Evolutionary conservation across 768 basidiomycete species (phyloP).

Genomic region (Kwoniella pini): DNA sequence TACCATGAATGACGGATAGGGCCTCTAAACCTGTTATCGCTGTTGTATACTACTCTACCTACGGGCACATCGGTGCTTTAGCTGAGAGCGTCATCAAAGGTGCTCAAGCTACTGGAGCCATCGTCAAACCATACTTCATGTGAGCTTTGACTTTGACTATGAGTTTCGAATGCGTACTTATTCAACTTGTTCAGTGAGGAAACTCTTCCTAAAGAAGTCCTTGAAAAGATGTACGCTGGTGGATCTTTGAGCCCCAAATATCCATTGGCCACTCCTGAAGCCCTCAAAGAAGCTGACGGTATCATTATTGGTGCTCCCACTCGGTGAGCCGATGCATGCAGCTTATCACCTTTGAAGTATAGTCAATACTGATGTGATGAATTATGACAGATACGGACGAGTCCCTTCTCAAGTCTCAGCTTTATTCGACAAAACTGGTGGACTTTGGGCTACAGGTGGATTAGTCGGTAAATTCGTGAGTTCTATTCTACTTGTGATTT

Average conservation of each 20-base stretch:
- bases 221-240: constrained; percentile 67
- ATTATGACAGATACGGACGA: constrained; percentile 56
- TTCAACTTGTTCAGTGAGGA: constrained; percentile 59
- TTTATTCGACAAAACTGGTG: constrained; percentile 68
- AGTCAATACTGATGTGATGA: neutral
- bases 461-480: constrained; percentile 65
- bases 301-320: constrained; percentile 66
- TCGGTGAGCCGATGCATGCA: constrained; percentile 8
- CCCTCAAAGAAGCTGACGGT: constrained; percentile 63
- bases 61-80: constrained; percentile 53
- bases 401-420: constrained; percentile 49
- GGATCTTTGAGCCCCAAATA: constrained; percentile 63
- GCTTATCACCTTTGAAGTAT: too few relatives aligned
- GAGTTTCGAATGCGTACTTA: neutral
- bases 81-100: constrained; percentile 53
- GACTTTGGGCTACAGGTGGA: constrained; percentile 56
- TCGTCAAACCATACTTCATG: constrained; percentile 57
- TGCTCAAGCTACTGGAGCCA: constrained; percentile 51
- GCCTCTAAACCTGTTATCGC: constrained; percentile 40
- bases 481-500: neutral
- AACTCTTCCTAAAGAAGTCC: constrained; percentile 70
- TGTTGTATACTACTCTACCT: constrained; percentile 52
- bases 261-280: constrained; percentile 64
- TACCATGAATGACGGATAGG: too few relatives aligned
- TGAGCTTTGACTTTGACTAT: constrained; percentile 19